Percentiles rank a stretch among this genome's conserved stretches.
phyloP scores from a whole-genome alignment of 257 asterid genomes.

The Salvia hispanica region DNA sequence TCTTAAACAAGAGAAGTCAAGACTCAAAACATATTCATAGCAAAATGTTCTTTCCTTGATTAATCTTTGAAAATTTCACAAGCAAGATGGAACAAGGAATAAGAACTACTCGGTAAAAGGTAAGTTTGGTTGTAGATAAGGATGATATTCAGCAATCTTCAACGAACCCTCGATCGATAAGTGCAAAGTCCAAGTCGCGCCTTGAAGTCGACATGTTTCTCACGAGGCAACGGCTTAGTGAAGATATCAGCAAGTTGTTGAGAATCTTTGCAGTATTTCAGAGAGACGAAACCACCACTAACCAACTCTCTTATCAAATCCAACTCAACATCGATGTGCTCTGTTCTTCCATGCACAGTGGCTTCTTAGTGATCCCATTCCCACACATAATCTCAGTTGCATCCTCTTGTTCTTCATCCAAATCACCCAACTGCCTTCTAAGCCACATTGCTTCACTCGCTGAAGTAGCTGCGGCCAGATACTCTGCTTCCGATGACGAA shows the following conservation, averaged over 20 bases:
- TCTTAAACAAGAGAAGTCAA: no score
- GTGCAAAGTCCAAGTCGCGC: neutral
- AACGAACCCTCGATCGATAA: neutral
- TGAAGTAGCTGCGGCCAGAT: neutral
- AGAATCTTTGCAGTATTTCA: neutral
- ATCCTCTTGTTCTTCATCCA: neutral
- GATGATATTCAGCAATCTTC: neutral
- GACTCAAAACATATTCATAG: no score
- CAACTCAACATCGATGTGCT: neutral
- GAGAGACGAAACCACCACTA: neutral
- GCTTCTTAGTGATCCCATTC: neutral
- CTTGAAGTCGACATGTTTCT: neutral
- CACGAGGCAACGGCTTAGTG: neutral
- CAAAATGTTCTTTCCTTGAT: no score
- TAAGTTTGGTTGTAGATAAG: neutral
- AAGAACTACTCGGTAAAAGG: no score
- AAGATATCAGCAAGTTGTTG: neutral
- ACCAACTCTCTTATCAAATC: neutral
- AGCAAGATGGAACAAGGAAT: no score
- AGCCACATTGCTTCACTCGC: neutral
- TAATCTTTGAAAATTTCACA: no score
- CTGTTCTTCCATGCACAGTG: neutral
- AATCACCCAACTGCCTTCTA: neutral
- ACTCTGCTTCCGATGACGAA: neutral
- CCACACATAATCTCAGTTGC: neutral